Conservation (phyloP, 2,329 filamentous ascomycete genomes). For the Elsinoe arachidis region DNA sequence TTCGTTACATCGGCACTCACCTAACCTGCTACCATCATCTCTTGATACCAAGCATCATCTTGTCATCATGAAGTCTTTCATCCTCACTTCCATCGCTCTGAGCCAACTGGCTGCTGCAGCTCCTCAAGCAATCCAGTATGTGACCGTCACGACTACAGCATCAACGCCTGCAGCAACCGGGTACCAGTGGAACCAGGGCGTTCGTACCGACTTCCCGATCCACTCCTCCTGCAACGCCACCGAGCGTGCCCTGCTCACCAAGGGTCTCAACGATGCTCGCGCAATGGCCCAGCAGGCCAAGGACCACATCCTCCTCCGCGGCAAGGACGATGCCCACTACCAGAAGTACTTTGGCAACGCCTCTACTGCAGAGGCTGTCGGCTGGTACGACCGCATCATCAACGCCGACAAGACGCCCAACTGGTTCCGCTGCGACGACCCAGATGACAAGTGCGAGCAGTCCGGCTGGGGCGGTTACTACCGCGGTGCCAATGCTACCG, state of each 20-base stretch:
- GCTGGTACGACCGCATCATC: slow-evolving; percentile 54
- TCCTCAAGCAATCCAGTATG: slow-evolving; percentile 3
- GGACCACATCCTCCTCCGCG: slow-evolving; percentile 52
- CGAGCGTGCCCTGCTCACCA: slow-evolving; percentile 46
- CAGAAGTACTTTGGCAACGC: slow-evolving; percentile 58
- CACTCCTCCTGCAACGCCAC: slow-evolving; percentile 60
- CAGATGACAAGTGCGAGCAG: slow-evolving; percentile 52
- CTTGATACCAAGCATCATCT: not conserved
- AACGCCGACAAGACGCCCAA: slow-evolving; percentile 49
- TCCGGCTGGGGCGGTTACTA: slow-evolving; percentile 57
- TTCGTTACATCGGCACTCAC: not conserved
- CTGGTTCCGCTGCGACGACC: slow-evolving; percentile 60
- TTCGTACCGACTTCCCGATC: slow-evolving; percentile 34
- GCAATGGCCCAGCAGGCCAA: slow-evolving; percentile 52
- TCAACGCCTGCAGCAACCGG: not conserved
- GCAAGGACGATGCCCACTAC: slow-evolving; percentile 51
- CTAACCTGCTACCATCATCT: not conserved
- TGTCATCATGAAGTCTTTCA: slow-evolving; percentile 2
- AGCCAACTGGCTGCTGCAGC: not conserved
- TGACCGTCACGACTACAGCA: not conserved
- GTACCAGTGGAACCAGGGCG: slow-evolving; percentile 1
- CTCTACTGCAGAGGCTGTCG: slow-evolving; percentile 49
- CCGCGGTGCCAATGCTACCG: slow-evolving; percentile 55
- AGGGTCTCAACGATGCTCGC: slow-evolving; percentile 51
- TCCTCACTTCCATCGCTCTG: not conserved